Base-by-base conservation (phyloP, 2,329 filamentous ascomycete species). In the Blastomyces emzantsi region DNA sequence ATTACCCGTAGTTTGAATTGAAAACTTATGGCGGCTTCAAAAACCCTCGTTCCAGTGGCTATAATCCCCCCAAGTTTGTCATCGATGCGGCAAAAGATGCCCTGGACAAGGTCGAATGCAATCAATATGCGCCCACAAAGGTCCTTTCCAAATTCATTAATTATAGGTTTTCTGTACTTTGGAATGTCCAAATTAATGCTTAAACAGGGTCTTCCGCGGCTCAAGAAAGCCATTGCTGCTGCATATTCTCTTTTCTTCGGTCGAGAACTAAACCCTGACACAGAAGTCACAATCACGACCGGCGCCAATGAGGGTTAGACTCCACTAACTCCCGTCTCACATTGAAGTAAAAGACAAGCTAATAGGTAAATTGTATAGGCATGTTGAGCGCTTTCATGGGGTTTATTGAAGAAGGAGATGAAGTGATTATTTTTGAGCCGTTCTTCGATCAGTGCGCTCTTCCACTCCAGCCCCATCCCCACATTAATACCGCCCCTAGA, bases 341-440 rank as follows among this genome's bases (percentile, higher is more conserved):
- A n/a, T 3, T 49, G 17, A 39, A 39, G 6, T 7, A 28, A 30
- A 22, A 28, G 11, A 19, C 6, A 54, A 36, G 9, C 61, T 60
- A 54, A 59, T 33, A 66, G 9, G 30, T 59, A 25, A 33, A 54
- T 33, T 15, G 8, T 51, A 3, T 64, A 84, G 85, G 90, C 71
- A 97, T 97, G 91, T 82, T 99, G 68, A 93, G 90, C 73, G 94
- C 92, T 0, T 97, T 99, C 73, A 97, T 99, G 94, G 94, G 85
- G 2, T 99, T 99, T 70, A 87, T 99, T 64, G 94, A 99, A 77
- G 84, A 85, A 0, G 94, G 91, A 15, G 94, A 99, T 73, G 94
- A 99, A 76, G 94, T 97, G 68, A 97, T 99, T 69, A 85, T 99
- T 63, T 97, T 99, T 74, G 94, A 99, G 79, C 94, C 94, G 13